A percentile compares a stretch with the other conserved stretches of the same genome.
These are phyloP conservation scores for Licmophora abbreviata DNA, from an alignment of 108 stramenopile species.

Conservation along the genomic window DNA sequence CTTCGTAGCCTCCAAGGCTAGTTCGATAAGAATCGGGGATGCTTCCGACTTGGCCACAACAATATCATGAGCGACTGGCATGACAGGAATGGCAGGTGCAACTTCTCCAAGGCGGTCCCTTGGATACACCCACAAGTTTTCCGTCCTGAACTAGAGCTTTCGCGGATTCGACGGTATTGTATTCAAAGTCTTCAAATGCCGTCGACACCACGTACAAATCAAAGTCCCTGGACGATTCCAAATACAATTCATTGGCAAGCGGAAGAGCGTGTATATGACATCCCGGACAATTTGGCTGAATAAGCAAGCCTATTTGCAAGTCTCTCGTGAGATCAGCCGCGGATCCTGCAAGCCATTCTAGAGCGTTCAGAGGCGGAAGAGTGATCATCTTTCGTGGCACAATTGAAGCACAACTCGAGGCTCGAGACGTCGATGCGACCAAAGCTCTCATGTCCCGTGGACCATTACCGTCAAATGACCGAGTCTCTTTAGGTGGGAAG, in stretches of 20 bases:
- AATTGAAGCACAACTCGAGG: too few relatives aligned
- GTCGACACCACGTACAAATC: slow-evolving; percentile 15
- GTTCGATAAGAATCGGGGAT: slow-evolving; percentile 1
- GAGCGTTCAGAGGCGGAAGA: too few relatives aligned
- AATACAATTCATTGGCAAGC: slow-evolving; percentile 6
- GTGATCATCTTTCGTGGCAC: too few relatives aligned
- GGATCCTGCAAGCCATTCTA: slow-evolving; percentile 1
- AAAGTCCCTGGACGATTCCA: not conserved
- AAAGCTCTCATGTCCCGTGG: too few relatives aligned
- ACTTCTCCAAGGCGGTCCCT: not conserved
- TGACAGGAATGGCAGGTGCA: slow-evolving; percentile 4
- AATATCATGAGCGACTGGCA: slow-evolving; percentile 11
- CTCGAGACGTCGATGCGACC: too few relatives aligned
- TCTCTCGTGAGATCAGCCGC: not conserved
- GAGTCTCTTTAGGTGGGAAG: too few relatives aligned
- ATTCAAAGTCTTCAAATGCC: slow-evolving; percentile 19
- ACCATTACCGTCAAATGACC: too few relatives aligned
- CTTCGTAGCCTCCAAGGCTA: slow-evolving; percentile 1
- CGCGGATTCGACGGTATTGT: slow-evolving; percentile 9
- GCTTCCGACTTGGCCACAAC: slow-evolving; percentile 6
- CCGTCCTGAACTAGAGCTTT: not conserved
- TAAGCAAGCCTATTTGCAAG: slow-evolving; percentile 5
- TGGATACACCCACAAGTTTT: slow-evolving; percentile 1
- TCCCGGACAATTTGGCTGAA: slow-evolving; percentile 18
- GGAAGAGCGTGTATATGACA: slow-evolving; percentile 9